Conservation (phyloP, 768 basidiomycete species). For the Kwoniella botswanensis region DNA sequence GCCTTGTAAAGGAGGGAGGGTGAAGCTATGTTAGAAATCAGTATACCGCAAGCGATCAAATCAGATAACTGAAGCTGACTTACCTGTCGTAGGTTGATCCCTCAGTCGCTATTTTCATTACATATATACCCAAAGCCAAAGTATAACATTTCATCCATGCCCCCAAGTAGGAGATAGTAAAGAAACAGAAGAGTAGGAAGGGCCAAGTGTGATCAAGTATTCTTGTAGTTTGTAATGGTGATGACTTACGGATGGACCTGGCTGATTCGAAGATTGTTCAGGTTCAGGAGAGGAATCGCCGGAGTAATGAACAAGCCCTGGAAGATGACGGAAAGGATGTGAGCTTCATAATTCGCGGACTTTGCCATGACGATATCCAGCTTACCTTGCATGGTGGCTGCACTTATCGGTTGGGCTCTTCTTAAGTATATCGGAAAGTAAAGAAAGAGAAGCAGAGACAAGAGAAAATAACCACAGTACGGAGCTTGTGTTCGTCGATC, state of each 20-base stretch:
- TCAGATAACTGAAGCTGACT: background rate
- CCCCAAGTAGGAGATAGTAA: slow-evolving; percentile 16
- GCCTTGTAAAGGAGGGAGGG: slow-evolving; percentile 1
- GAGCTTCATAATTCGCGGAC: too few relatives aligned
- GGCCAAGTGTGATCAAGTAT: slow-evolving; percentile 46
- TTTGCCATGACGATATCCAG: background rate
- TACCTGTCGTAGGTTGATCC: slow-evolving; percentile 18
- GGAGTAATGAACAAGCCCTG: slow-evolving; percentile 44
- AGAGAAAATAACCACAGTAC: background rate
- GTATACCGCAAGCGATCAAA: background rate
- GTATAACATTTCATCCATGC: background rate
- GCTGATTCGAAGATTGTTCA: slow-evolving; percentile 12
- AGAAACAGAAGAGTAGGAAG: slow-evolving; percentile 5
- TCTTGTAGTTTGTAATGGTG: background rate
- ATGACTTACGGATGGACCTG: slow-evolving; percentile 43
- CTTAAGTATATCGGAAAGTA: background rate
- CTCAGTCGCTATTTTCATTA: slow-evolving; percentile 18
- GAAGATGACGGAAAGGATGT: background rate
- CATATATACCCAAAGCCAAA: background rate
- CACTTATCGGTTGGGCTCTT: background rate
- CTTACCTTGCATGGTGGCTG: slow-evolving; percentile 32
- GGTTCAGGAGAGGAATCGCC: slow-evolving; percentile 36
- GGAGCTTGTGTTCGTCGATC: too few relatives aligned
- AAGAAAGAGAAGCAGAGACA: background rate
- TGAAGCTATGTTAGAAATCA: background rate